Base-by-base conservation (phyloP, 768 basidiomycete species). In the Tephrocybe sp. region DNA sequence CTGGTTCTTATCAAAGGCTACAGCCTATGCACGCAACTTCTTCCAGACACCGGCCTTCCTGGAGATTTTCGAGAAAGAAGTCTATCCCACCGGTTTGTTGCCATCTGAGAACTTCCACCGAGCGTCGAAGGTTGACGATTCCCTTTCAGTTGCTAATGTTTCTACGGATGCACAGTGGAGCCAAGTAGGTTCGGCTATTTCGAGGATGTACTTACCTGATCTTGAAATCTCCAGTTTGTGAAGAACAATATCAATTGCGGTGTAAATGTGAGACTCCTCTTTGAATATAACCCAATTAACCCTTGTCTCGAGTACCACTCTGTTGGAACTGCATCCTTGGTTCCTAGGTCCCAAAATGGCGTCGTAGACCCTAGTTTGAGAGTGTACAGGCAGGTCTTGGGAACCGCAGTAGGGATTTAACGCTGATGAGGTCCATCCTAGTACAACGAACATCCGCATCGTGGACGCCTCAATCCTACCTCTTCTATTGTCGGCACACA, bases 391-490 rank as follows among this genome's bases (percentile, higher is more conserved):
- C 61, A 41, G 2, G 15, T 48, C 5, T 15, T 28, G 24, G 12
- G 15, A 27, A 16, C 18, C 48, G 13, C 9, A 0, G 40, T 32
- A 8, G 26, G 11, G 27, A 1, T 11, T 21, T 35, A 11, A 32
- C 9, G 19, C 39, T 50, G 21, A 43, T 34, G 42, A 25, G 55
- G 0, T 66, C 63, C 53, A n/a, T n/a, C n/a, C n/a, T n/a, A 76
- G 75, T 12, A 75, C 75, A 1, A 57, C 51, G 15, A 79, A 79
- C 50, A 36, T 79, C 19, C 73, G 78, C 9, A 74, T 80, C 18
- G 74, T 66, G 11, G 78, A 79, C 54, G 40, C 68, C 3, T 76
- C 74, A 2, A 58, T 79, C 35, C 31, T 75, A 11, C 75, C 77
- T 2, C 52, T 76, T 25, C 68, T 69, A 12, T 53, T 73, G 37